Conservation (phyloP, 2,329 filamentous ascomycete genomes). For the Chaetomiaceae sp. region DNA sequence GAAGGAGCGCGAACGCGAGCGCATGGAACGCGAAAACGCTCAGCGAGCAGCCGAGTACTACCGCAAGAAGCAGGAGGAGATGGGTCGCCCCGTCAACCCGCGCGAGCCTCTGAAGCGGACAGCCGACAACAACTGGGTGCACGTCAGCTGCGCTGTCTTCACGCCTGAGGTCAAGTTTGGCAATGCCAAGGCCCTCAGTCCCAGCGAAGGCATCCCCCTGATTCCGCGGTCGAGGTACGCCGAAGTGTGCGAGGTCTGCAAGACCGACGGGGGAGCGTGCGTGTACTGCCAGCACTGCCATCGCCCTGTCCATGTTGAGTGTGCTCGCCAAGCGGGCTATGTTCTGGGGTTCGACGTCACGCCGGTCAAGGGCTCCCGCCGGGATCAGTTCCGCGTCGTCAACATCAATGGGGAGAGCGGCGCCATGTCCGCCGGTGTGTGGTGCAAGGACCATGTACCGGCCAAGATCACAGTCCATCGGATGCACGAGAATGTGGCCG, state of each 20-base stretch:
- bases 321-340: constrained; percentile 79
- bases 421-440: constrained; percentile 77
- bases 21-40: constrained; percentile 77
- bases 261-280: constrained; percentile 69
- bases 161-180: constrained; percentile 91
- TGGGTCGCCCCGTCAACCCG: constrained; percentile 76
- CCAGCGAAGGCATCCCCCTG: constrained; percentile 83
- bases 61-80: constrained; percentile 74
- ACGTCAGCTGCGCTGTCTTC: constrained; percentile 89
- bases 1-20: constrained; percentile 84
- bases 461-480: constrained; percentile 69
- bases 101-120: constrained; percentile 91
- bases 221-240: constrained; percentile 71
- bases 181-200: constrained; percentile 73
- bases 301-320: constrained; percentile 75
- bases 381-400: constrained; percentile 75
- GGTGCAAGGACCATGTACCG: constrained; percentile 84
- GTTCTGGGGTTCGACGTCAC: constrained; percentile 84
- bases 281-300: constrained; percentile 75
- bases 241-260: constrained; percentile 80
- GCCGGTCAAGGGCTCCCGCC: constrained; percentile 82
- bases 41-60: constrained; percentile 77
- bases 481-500: constrained; percentile 71
- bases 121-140: constrained; percentile 96
- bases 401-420: constrained; percentile 78